A percentile compares a stretch with the other conserved stretches of the same genome.
Evolutionary conservation across 371 early-diverging fungal species (phyloP).

Genomic region (Mortierella sp.): DNA sequence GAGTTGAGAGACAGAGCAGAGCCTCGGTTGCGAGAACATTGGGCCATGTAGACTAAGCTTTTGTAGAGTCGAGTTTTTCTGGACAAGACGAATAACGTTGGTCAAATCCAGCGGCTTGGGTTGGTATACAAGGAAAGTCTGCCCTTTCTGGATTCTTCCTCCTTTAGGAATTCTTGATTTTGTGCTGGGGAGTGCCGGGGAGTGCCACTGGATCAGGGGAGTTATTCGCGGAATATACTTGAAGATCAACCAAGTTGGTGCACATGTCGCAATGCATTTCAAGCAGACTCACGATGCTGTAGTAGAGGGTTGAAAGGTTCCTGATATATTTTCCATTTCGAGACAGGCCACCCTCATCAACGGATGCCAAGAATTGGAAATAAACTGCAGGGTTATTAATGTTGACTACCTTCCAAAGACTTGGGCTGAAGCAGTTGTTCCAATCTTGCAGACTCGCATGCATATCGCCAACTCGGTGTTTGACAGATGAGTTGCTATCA

Average conservation of each 20-base stretch:
- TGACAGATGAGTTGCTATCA: neutral
- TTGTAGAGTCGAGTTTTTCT: neutral
- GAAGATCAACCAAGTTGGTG: neutral
- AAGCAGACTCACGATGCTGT: neutral
- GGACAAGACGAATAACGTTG: neutral
- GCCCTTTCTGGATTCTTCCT: too few species aligned
- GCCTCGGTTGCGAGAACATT: neutral
- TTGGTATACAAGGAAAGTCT: too few species aligned
- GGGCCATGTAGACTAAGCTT: neutral
- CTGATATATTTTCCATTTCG: neutral
- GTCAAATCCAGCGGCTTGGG: neutral
- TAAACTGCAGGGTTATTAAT: neutral
- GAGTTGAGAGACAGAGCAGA: neutral
- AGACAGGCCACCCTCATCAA: neutral
- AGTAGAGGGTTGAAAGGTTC: neutral
- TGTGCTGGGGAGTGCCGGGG: too few species aligned
- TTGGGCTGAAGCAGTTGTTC: neutral
- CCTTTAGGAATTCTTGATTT: too few species aligned
- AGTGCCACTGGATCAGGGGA: neutral
- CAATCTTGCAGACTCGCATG: slow-evolving; percentile 1
- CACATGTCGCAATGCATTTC: neutral
- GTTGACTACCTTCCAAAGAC: neutral
- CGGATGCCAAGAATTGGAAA: neutral
- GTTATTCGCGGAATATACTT: neutral
- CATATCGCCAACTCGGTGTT: neutral